These are phyloP conservation scores for Dichotomopilus funicola DNA, from an alignment of 2,329 filamentous ascomycete genomes.

Conservation along the genomic window DNA sequence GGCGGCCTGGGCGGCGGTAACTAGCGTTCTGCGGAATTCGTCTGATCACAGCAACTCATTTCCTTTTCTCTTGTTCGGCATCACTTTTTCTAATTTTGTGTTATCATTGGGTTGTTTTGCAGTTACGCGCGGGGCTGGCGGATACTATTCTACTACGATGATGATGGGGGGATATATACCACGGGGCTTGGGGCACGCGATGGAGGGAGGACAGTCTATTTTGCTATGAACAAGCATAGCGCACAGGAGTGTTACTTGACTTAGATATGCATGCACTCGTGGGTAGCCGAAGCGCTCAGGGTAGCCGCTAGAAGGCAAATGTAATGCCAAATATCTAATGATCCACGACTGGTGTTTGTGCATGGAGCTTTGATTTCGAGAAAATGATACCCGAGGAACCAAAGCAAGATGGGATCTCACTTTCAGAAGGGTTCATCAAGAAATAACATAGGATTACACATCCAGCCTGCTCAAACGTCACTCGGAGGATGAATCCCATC, in stretches of 20 bases:
- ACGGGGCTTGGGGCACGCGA: not conserved
- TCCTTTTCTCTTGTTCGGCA: not conserved
- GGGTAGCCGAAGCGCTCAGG: not conserved
- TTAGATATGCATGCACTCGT: not conserved
- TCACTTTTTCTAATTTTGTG: not conserved
- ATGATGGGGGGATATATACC: slow-evolving; percentile 3
- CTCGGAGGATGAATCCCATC: no score
- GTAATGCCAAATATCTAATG: not conserved
- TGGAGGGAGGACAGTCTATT: not conserved
- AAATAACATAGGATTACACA: no score
- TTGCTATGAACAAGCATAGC: not conserved
- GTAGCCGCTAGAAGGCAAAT: not conserved
- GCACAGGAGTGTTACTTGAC: no score
- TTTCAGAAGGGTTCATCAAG: no score
- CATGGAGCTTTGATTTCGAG: no score
- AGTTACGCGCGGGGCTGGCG: not conserved
- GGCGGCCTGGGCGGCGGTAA: not conserved
- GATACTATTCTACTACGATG: slow-evolving; percentile 12
- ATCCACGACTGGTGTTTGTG: not conserved
- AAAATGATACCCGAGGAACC: no score
- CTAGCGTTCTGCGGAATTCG: not conserved
- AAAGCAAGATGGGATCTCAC: no score
- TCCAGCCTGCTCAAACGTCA: no score
- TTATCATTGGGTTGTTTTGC: not conserved
- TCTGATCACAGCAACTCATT: not conserved